Evolutionary conservation across 805 yeast genomes (phyloP), one percentile per base, ranked within the genome.

Genomic region (Candida awuae): DNA sequence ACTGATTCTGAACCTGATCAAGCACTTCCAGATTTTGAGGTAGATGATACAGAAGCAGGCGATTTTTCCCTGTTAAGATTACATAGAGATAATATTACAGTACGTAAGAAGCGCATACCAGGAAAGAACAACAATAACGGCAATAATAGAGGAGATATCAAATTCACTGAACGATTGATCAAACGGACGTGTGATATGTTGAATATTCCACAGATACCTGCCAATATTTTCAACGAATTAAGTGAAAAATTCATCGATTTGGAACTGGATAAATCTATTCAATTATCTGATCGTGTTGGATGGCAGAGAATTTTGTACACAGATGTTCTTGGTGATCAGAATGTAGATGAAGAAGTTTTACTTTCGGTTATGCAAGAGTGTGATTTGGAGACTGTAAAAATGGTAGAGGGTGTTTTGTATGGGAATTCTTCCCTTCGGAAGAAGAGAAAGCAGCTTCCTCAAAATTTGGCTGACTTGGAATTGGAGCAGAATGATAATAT

Each of bases 241-340:
- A 60, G 67, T 2, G 51, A 54, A 17, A 60, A 56, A 30, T 68
- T 68, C 34, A 50, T 67, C 29, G 43, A 48, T 18, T 62, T 60
- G 17, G 59, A 66, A 39, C 40, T 62, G 45, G 41, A 36, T 0
- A 69, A 66, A 42, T 49, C 67, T 34, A 45, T 52, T 16, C 55
- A 60, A 4, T 62, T 58, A 44, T 63, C 66, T 2, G 47, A 42
- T 13, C 67, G 63, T 43, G 53, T 51, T 4, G 50, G 54, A 15
- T 46, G 61, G 48, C 13, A 19, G 7, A 16, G 29, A 13, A 14
- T 35, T 3, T 16, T 35, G 8, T 28, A 20, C 13, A 21, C 44
- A 1, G 43, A 50, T 8, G 34, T 35, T 1, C 32, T 43, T 9
- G 29, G n/a, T 14, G 33, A 40, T n/a, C n/a, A 16, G 32, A 14